Base-by-base conservation (phyloP, 805 yeast genomes). In the Teunomyces atbi region DNA sequence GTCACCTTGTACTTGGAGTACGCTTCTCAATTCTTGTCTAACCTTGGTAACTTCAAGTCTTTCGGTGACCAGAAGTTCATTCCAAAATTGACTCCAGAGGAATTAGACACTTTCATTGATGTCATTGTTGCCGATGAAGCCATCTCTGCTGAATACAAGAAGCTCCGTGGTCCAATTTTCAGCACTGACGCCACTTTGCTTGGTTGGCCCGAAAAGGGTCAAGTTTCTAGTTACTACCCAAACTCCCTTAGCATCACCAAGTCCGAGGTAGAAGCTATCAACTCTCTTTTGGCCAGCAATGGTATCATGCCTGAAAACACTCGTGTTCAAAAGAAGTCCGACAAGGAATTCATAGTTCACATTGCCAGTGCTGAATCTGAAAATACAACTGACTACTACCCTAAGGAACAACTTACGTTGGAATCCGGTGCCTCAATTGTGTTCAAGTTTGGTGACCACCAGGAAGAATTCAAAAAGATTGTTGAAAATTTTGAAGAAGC, bases 1-100 rank as follows among this genome's bases (percentile, higher is more conserved):
- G 70, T 71, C 13, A 60, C 66, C 35, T 60, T 62, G 15, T 87
- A 85, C 61, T 68, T 88, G 62, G 88, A 84, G 59, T 89, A 80
- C 62, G 85, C 83, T 26, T 84, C 89, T 34, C 92, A 86, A 69
- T 82, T 86, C 58, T 69, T 86, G 50, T 72, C 83, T 32, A 86
- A 86, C 64, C 71, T 83, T 62, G 94, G 94, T 54, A 86, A 86
- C 59, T 86, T 79, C 68, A 89, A 85, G 67, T 84, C 94, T 1
- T 89, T 89, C 63, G 97, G 97, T 54, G 96, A 89, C 67, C 80
- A 81, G 55, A 89, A 89, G 65, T 89, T 89, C 59, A 75, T 89
- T 51, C 97, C 97, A 34, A 69, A 80, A 42, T 57, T 88, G 33
- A 46, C 74, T 0, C 58, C 54, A 27, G 76, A 64, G 0, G 73